phyloP scores from a whole-genome alignment of 228 moss, liverwort and hornwort species.

The Sphagnum magellanicum region DNA sequence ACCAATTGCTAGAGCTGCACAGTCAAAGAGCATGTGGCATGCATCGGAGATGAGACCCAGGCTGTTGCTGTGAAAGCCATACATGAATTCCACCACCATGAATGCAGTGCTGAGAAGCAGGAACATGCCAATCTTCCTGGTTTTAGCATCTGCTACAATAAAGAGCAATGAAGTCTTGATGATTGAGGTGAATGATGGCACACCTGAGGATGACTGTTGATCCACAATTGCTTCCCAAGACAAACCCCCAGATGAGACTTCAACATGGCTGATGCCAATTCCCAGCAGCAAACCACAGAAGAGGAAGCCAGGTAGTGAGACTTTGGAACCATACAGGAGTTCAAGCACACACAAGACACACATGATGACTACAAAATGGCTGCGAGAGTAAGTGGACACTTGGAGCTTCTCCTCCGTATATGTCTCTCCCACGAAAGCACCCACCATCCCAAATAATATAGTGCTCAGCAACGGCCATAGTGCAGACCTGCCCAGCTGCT shows the following conservation, averaged over 20 bases:
- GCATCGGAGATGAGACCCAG: constrained; percentile 94
- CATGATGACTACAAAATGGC: constrained; percentile 30
- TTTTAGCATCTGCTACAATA: constrained; percentile 68
- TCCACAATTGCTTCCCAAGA: constrained; percentile 42
- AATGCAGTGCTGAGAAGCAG: constrained; percentile 77
- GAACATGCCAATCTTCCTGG: constrained; percentile 78
- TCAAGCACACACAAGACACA: constrained; percentile 38
- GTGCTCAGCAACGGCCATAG: constrained; percentile 37
- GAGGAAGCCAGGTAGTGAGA: constrained; percentile 37
- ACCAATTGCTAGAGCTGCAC: constrained; percentile 91
- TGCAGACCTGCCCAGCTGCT: constrained; percentile 13
- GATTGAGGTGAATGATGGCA: constrained; percentile 38
- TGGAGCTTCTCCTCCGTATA: constrained; percentile 36
- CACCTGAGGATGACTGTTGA: constrained; percentile 27
- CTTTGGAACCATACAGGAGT: constrained; percentile 32
- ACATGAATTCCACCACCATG: constrained; percentile 93
- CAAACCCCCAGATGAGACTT: constrained; percentile 40
- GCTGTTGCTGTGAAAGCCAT: constrained; percentile 94
- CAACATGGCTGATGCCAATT: constrained; percentile 37
- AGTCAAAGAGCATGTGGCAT: constrained; percentile 98
- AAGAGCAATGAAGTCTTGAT: constrained; percentile 64
- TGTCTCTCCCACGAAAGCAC: constrained; percentile 30
- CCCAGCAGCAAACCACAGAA: constrained; percentile 29
- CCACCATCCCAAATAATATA: constrained; percentile 31
- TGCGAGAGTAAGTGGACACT: constrained; percentile 25